phyloP scores from a whole-genome alignment of 345 rosid genomes.

The Citrus medica region DNA sequence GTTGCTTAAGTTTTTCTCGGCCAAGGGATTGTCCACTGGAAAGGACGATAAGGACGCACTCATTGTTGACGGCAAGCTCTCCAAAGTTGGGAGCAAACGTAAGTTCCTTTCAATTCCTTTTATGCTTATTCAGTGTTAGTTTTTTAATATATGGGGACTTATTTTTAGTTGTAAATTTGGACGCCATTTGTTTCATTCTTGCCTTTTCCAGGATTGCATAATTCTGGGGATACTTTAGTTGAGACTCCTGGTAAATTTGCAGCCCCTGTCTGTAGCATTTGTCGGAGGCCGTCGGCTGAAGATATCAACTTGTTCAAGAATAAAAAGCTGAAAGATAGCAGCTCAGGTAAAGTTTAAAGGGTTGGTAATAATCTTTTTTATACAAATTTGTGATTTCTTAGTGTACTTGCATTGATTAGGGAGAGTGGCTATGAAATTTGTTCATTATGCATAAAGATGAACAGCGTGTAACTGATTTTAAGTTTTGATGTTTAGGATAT shows the following conservation, averaged over 20 bases:
- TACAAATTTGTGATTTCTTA: no score
- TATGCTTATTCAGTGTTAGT: no score
- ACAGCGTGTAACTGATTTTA: neutral
- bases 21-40: constrained; percentile 78
- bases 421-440: no score
- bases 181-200: neutral
- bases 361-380: no score
- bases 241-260: constrained; percentile 8
- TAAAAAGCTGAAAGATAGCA: constrained; percentile 41
- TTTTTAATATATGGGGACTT: no score
- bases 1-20: constrained; percentile 66
- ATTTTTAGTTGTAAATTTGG: neutral
- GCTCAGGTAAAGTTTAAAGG: constrained; percentile 32
- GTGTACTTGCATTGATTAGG: no score
- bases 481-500: constrained; percentile 23
- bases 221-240: constrained; percentile 12
- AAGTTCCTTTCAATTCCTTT: constrained; percentile 10
- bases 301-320: constrained; percentile 20
- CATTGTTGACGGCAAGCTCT: constrained; percentile 67
- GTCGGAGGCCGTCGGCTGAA: constrained; percentile 4
- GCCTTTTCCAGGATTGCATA: constrained; percentile 30
- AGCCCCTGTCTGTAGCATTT: constrained; percentile 6
- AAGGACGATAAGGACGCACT: constrained; percentile 42
- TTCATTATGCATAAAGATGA: no score
- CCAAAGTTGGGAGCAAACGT: constrained; percentile 60